Percentiles rank a stretch among this genome's conserved stretches.
phyloP scores from a whole-genome alignment of 116 monocot species.

The Trichopus zeylanicus region DNA sequence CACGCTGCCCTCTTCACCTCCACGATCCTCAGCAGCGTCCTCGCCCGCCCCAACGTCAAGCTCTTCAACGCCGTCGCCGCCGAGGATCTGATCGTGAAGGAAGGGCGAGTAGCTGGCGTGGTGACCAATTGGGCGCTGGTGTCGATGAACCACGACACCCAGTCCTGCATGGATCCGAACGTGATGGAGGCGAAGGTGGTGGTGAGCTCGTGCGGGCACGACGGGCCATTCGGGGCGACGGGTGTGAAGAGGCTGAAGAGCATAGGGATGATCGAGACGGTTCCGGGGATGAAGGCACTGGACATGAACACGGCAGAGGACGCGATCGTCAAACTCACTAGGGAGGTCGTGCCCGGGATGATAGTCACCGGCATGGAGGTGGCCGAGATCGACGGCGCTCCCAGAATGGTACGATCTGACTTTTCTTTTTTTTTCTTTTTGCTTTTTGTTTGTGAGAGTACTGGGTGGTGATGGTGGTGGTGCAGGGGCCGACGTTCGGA shows the following conservation, averaged over 20 bases:
- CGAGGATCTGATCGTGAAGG: constrained; percentile 87
- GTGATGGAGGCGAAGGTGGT: constrained; percentile 94
- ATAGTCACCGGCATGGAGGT: constrained; percentile 97
- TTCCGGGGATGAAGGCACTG: constrained; percentile 89
- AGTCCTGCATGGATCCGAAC: constrained; percentile 98
- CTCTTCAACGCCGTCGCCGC: constrained; percentile 93
- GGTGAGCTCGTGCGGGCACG: constrained; percentile 87
- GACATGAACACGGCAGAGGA: constrained; percentile 97
- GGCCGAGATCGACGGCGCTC: constrained; percentile 84
- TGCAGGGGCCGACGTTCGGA: constrained; percentile 88
- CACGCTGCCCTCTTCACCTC: constrained; percentile 93
- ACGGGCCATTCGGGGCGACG: constrained; percentile 88
- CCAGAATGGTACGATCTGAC: constrained; percentile 50
- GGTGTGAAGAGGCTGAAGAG: constrained; percentile 79
- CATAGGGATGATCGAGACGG: constrained; percentile 72
- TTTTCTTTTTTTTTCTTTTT: not conserved
- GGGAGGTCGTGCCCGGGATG: constrained; percentile 92
- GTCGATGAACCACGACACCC: constrained; percentile 92
- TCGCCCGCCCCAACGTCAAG: constrained; percentile 85
- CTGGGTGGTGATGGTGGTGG: not conserved
- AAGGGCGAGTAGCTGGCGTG: constrained; percentile 63
- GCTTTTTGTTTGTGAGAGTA: not conserved
- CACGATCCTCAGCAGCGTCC: constrained; percentile 75
- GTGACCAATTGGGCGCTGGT: constrained; percentile 97
- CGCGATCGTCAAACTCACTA: constrained; percentile 66